Evolutionary conservation across 106 monocot genomes (phyloP).

Genomic region (Narthecium ossifragum): DNA sequence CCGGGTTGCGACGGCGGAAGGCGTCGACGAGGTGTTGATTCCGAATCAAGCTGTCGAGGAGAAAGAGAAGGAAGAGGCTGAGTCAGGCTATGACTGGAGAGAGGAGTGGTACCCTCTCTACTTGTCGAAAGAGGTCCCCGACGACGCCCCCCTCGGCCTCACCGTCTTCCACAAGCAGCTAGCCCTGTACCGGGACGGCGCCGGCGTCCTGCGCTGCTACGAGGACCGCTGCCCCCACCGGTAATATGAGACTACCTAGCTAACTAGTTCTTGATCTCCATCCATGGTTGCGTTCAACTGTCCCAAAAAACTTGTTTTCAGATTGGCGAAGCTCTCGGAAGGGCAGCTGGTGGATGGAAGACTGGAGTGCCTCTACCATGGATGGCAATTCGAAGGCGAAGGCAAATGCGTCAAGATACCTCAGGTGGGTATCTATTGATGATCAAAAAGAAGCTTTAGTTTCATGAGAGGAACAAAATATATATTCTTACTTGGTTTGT

Average conservation of each 20-base stretch:
- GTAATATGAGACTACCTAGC: slow-evolving; percentile 9
- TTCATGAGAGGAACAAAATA: no score
- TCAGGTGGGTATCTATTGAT: slow-evolving; percentile 30
- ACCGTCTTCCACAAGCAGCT: slow-evolving; percentile 58
- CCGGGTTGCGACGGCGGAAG: slow-evolving; percentile 26
- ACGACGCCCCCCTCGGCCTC: slow-evolving; percentile 55
- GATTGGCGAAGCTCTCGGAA: slow-evolving; percentile 88
- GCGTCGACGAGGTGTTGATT: slow-evolving; percentile 11
- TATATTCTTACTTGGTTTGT: not conserved
- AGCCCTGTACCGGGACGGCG: slow-evolving; percentile 48
- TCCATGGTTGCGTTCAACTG: not conserved
- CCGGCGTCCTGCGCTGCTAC: slow-evolving; percentile 47
- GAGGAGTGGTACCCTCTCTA: slow-evolving; percentile 84
- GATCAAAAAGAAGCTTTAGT: not conserved
- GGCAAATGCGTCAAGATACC: slow-evolving; percentile 89
- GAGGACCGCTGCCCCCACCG: slow-evolving; percentile 87
- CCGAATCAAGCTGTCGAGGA: slow-evolving; percentile 18
- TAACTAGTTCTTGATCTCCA: not conserved
- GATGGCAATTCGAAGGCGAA: slow-evolving; percentile 91
- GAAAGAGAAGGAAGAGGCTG: not conserved
- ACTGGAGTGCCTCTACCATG: slow-evolving; percentile 93
- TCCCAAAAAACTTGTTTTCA: slow-evolving; percentile 10
- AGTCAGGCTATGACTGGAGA: slow-evolving; percentile 52
- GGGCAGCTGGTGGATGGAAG: slow-evolving; percentile 79
- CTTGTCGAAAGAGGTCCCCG: slow-evolving; percentile 47